Base-by-base conservation (phyloP, 2,329 filamentous ascomycete species). In the Botrytis fragariae region DNA sequence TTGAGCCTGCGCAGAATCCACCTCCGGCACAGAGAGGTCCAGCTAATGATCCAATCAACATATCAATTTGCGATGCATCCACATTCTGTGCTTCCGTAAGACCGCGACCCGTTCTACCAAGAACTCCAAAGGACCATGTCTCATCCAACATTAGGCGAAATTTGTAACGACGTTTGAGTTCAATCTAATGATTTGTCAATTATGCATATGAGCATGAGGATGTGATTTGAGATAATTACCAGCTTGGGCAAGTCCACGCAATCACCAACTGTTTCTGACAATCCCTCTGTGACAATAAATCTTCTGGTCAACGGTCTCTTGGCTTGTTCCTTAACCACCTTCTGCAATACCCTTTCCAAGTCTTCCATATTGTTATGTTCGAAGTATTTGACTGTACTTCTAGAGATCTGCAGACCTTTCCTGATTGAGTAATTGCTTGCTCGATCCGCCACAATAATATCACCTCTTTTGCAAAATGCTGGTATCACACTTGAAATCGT, bases 401-500 rank as follows among this genome's bases (percentile, higher is more conserved):
- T 88, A 39, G 93, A 96, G 74, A 97, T 94, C 84, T 99, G 94
- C 12, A 99, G 88, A 51, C 96, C 97, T 83, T 97, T 97, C 71
- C 96, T 92, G 78, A 98, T 95, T 18, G 95, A 91, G 84, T 93
- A 98, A 82, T 97, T 98, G 81, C 96, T 92, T 51, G 94, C 93
- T 77, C 92, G 92, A 84, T 99, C 96, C 60, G 94, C 96, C 71
- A 99, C 93, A 78, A 99, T 98, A 80, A 98, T 93, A 82, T 99
- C 96, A 69, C 96, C 96, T 79, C 96, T 90, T 86, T 99, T 99
- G 82, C 93, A 97, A 81, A 99, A 99, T 1, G 95, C 92, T 0
- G 96, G 97, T 75, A 99, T 98, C 35, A 98, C 95, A 81, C 93
- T 95, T n/a, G 93, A 95, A 74, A 98, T 97, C 59, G 96, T 98